These are phyloP conservation scores for Hypoxylon trugodes DNA, from an alignment of 495 filamentous ascomycete species.

Conservation along the genomic window DNA sequence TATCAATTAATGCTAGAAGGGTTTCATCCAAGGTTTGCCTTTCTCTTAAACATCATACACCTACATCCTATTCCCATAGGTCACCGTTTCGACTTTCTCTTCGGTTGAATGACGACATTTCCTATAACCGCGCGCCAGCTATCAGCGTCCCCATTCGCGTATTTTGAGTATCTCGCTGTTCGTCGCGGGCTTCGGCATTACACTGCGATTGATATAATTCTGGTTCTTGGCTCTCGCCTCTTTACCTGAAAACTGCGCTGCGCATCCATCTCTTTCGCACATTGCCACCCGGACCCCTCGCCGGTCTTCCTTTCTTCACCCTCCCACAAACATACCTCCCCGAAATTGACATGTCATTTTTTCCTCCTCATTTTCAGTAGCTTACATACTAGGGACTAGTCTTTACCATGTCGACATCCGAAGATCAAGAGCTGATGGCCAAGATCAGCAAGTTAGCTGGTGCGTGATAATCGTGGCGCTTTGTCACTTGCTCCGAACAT, in stretches of 20 bases:
- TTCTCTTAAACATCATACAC: neutral
- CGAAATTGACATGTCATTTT: slow-evolving; percentile 7
- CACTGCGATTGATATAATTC: neutral
- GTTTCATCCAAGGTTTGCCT: slow-evolving; percentile 18
- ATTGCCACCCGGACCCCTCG: neutral
- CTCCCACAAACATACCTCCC: neutral
- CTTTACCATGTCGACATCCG: slow-evolving; percentile 67
- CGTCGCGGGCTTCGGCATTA: neutral
- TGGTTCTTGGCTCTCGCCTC: neutral
- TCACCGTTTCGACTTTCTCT: neutral
- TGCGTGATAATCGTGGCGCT: slow-evolving; percentile 48
- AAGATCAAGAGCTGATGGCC: slow-evolving; percentile 75
- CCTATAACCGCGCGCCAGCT: slow-evolving; percentile 11
- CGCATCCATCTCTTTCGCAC: neutral
- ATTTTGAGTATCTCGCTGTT: slow-evolving; percentile 19
- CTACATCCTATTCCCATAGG: neutral
- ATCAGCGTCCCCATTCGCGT: neutral
- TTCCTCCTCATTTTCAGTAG: slow-evolving; percentile 17
- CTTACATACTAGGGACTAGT: slow-evolving; percentile 24
- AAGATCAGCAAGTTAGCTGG: slow-evolving; percentile 80
- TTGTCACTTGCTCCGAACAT: neutral
- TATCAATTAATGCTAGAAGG: neutral
- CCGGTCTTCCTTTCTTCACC: neutral
- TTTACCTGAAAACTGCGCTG: neutral
- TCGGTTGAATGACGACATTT: slow-evolving; percentile 4